A percentile compares a stretch with the other conserved stretches of the same genome.
Evolutionary conservation across 805 yeast species (phyloP).

Genomic region (Torulaspora indica): DNA sequence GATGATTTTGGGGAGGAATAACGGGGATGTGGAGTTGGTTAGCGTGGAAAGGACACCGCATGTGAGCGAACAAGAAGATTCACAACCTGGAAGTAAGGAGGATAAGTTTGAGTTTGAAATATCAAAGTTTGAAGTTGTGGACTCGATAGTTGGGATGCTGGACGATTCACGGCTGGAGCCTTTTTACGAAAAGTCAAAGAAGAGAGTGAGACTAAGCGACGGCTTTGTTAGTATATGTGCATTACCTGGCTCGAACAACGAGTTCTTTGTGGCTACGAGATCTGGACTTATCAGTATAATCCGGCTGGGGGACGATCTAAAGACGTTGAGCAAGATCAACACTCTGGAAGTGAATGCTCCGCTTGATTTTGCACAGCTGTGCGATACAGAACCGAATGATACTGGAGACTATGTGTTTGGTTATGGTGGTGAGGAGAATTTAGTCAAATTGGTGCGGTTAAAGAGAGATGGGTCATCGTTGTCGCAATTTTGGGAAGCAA

Average conservation of each 20-base stretch:
- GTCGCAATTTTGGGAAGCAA: conserved; percentile 57
- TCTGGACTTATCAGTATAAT: conserved; percentile 37
- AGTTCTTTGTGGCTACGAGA: conserved; percentile 35
- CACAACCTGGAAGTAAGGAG: conserved; percentile 1
- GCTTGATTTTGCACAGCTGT: conserved; percentile 43
- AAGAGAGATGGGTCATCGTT: conserved; percentile 25
- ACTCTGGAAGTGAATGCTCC: conserved; percentile 42
- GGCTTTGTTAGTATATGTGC: conserved; percentile 37
- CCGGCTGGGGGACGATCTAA: conserved; percentile 16
- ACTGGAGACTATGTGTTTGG: conserved; percentile 48
- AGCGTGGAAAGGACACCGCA: conserved; percentile 22
- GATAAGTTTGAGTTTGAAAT: conserved; percentile 19
- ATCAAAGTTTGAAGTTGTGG: conserved; percentile 21
- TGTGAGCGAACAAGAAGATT: too few species aligned
- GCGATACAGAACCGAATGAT: conserved; percentile 40
- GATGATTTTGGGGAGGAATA: conserved; percentile 44
- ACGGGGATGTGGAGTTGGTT: conserved; percentile 43
- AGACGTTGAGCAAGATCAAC: conserved; percentile 14
- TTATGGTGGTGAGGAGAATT: conserved; percentile 77
- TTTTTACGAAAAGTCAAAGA: conserved; percentile 25
- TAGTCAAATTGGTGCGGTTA: conserved; percentile 31
- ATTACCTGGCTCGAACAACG: conserved; percentile 26
- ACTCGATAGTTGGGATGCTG: conserved; percentile 20
- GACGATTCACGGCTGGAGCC: conserved; percentile 24
- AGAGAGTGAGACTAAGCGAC: conserved; percentile 35